Evolutionary conservation across 2,329 filamentous ascomycete genomes (phyloP).

Genomic region (Stemphylium beticola): DNA sequence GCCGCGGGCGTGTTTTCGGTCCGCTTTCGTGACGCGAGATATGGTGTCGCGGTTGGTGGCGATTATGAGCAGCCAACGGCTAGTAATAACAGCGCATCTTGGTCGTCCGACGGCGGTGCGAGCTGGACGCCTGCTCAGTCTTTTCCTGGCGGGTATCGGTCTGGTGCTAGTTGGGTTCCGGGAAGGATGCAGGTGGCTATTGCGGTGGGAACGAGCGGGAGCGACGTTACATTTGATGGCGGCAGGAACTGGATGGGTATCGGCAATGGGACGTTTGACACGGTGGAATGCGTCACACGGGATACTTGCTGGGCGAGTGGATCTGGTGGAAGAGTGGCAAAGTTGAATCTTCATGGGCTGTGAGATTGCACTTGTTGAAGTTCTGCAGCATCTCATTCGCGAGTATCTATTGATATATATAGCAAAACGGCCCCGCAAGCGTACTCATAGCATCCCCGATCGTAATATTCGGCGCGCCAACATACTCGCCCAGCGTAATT

Average conservation of each 20-base stretch:
- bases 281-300: constrained; percentile 29
- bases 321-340: constrained; percentile 28
- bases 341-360: constrained; percentile 7
- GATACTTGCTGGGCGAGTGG: constrained; percentile 37
- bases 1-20: constrained; percentile 41
- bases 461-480: constrained; percentile 35
- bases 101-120: constrained; percentile 33
- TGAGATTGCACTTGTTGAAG: no score
- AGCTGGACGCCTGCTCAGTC: constrained; percentile 28
- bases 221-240: constrained; percentile 36
- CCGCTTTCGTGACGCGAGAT: constrained; percentile 29
- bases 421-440: constrained; percentile 54
- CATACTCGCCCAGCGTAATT: constrained; percentile 47
- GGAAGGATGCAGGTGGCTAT: constrained; percentile 21
- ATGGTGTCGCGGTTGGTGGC: constrained; percentile 38
- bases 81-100: constrained; percentile 29
- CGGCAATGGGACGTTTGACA: constrained; percentile 38
- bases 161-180: constrained; percentile 34
- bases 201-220: constrained; percentile 37
- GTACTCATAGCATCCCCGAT: constrained; percentile 53
- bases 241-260: constrained; percentile 32
- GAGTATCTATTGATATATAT: constrained; percentile 31
- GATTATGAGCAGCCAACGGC: constrained; percentile 31
- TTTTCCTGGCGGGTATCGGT: constrained; percentile 36
- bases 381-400: no score